Conservation (phyloP, 2,329 filamentous ascomycete species). For the Diplodia intermedia region DNA sequence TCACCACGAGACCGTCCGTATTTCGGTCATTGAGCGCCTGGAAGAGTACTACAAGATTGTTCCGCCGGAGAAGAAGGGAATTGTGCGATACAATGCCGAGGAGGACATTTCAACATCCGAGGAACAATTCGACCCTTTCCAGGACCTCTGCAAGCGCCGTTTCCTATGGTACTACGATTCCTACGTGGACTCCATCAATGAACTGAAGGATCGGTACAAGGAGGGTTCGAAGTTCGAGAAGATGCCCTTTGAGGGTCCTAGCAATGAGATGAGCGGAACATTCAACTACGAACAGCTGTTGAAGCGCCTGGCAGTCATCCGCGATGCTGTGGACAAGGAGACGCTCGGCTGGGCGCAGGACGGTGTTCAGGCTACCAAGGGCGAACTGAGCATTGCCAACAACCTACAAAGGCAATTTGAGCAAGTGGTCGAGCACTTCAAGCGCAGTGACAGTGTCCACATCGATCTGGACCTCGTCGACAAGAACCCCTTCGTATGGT, state of each 20-base stretch:
- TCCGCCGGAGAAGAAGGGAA: constrained; percentile 38
- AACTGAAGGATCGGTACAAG: constrained; percentile 67
- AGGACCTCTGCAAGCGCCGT: constrained; percentile 85
- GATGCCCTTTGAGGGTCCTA: constrained; percentile 84
- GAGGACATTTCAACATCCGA: constrained; percentile 54
- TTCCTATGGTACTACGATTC: constrained; percentile 97
- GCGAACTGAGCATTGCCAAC: constrained; percentile 77
- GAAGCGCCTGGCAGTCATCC: constrained; percentile 71
- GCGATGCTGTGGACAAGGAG: constrained; percentile 74
- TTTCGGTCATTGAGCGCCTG: constrained; percentile 84
- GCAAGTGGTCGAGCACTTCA: constrained; percentile 78
- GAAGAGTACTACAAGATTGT: constrained; percentile 77
- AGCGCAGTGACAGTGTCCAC: constrained; percentile 70
- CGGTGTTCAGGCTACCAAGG: constrained; percentile 67
- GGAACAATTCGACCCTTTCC: constrained; percentile 81
- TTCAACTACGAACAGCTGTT: constrained; percentile 83
- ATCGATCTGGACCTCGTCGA: constrained; percentile 79
- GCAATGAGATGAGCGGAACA: constrained; percentile 83
- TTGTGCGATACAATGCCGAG: constrained; percentile 59
- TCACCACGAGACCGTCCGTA: constrained; percentile 84
- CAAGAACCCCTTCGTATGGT: constrained; percentile 88
- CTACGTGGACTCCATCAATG: constrained; percentile 75
- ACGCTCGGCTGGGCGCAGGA: constrained; percentile 72
- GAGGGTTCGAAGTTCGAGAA: constrained; percentile 71
- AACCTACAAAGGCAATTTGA: constrained; percentile 86